A percentile compares a stretch with the other conserved stretches of the same genome.
phyloP scores from a whole-genome alignment of 73 alveolate genomes.

The Stentor coeruleus region DNA sequence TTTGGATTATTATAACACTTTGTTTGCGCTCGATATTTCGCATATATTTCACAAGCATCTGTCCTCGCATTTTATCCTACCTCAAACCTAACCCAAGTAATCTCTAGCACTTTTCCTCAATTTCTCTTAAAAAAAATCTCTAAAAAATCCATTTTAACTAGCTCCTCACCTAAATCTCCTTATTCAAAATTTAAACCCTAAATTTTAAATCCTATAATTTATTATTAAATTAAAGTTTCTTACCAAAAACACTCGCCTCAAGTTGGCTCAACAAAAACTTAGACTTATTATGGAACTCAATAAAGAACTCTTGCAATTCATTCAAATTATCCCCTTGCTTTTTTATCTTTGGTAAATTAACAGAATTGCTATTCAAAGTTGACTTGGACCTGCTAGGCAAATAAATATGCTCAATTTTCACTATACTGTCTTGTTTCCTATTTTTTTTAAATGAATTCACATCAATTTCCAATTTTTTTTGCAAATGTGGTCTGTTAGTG shows the following conservation, averaged over 20 bases:
- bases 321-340: not conserved
- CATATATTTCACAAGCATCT: not conserved
- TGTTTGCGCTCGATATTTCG: not conserved
- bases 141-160: too few species aligned
- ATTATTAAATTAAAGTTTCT: too few species aligned
- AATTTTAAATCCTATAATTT: too few species aligned
- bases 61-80: not conserved
- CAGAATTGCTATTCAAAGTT: not conserved
- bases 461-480: not conserved
- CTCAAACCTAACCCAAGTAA: too few species aligned
- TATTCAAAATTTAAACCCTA: too few species aligned
- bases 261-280: not conserved
- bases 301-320: not conserved
- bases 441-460: not conserved
- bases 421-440: not conserved
- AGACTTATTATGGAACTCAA: not conserved
- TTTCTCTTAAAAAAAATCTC: too few species aligned
- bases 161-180: too few species aligned
- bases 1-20: not conserved
- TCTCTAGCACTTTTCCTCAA: too few species aligned
- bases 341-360: not conserved
- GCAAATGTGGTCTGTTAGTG: not conserved
- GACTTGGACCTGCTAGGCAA: not conserved
- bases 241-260: not conserved
- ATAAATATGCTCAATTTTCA: too few species aligned